Percentiles rank a stretch among this genome's conserved stretches.
Evolutionary conservation across 306 rosid genomes (phyloP).

Genomic region (Pyrus pyrifolia): DNA sequence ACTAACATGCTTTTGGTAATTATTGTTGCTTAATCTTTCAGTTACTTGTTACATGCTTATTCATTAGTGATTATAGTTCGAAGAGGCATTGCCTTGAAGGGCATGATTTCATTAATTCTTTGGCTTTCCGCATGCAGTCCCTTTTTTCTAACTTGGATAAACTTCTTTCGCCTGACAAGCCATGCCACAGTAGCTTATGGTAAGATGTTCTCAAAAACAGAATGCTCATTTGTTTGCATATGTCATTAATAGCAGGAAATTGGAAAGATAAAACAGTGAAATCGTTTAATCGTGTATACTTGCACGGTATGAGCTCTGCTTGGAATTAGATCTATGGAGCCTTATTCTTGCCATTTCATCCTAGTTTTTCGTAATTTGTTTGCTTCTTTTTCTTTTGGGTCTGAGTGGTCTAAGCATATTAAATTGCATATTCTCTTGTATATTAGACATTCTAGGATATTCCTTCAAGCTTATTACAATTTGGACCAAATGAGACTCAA

Average conservation of each 20-base stretch:
- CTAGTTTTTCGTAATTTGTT: not conserved
- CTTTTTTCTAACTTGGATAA: slow-evolving; percentile 76
- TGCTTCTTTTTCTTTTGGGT: not conserved
- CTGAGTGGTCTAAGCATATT: not conserved
- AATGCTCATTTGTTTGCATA: not conserved
- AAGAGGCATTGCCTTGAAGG: slow-evolving; percentile 5
- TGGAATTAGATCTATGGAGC: not conserved
- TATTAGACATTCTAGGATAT: not conserved
- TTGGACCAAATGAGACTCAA: slow-evolving; percentile 26
- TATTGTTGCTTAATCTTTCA: not conserved
- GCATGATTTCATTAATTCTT: slow-evolving; percentile 3
- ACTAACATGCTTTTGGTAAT: slow-evolving; percentile 92
- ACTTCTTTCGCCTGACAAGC: slow-evolving; percentile 73
- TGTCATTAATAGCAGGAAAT: not conserved
- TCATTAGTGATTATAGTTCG: slow-evolving; percentile 3
- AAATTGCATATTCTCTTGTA: not conserved
- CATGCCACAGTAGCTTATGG: slow-evolving; percentile 92
- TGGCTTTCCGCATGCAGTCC: slow-evolving; percentile 57
- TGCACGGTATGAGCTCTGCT: not conserved
- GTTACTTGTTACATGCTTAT: not conserved
- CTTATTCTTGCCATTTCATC: not conserved
- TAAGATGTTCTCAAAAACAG: slow-evolving; percentile 29
- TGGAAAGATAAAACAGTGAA: not conserved
- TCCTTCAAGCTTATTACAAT: slow-evolving; percentile 9
- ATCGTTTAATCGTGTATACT: not conserved